Evolutionary conservation across 352 stramenopile species (phyloP).

Genomic region (Pythium grandisporangium): DNA sequence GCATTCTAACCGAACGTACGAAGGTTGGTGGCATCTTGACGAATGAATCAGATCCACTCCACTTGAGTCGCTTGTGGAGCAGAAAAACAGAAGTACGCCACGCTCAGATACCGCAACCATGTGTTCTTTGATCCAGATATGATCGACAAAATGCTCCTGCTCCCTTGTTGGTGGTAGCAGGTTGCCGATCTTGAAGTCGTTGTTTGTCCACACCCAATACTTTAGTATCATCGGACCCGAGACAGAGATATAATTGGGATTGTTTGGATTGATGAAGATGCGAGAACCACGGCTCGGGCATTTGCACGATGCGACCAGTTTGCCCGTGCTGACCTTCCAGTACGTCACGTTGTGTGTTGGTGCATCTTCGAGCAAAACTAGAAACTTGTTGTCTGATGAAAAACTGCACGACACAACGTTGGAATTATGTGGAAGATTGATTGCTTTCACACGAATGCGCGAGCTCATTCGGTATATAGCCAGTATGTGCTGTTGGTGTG

Average conservation of each 20-base stretch:
- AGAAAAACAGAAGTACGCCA: slow-evolving; percentile 56
- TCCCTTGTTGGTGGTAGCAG: slow-evolving; percentile 64
- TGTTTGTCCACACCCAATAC: slow-evolving; percentile 71
- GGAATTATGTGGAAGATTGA: slow-evolving; percentile 36
- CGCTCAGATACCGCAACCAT: slow-evolving; percentile 67
- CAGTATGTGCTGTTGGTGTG: slow-evolving; percentile 34
- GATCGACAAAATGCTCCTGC: slow-evolving; percentile 79
- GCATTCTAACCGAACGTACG: slow-evolving; percentile 62
- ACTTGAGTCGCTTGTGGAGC: slow-evolving; percentile 30
- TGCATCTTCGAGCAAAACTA: slow-evolving; percentile 61
- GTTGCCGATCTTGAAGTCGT: slow-evolving; percentile 70
- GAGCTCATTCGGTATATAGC: slow-evolving; percentile 55
- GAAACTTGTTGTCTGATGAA: slow-evolving; percentile 66
- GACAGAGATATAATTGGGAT: slow-evolving; percentile 64
- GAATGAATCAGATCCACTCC: slow-evolving; percentile 62
- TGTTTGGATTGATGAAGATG: slow-evolving; percentile 63
- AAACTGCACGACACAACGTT: slow-evolving; percentile 63
- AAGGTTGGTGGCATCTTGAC: slow-evolving; percentile 52
- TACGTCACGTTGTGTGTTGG: slow-evolving; percentile 65
- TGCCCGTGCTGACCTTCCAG: slow-evolving; percentile 74
- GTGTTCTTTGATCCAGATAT: slow-evolving; percentile 64
- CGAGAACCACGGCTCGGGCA: slow-evolving; percentile 53
- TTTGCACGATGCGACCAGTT: slow-evolving; percentile 59
- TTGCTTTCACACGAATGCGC: slow-evolving; percentile 26
- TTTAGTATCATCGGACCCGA: slow-evolving; percentile 71